Conservation (phyloP, 2,329 filamentous ascomycete species). For the Talaromyces sp. region DNA sequence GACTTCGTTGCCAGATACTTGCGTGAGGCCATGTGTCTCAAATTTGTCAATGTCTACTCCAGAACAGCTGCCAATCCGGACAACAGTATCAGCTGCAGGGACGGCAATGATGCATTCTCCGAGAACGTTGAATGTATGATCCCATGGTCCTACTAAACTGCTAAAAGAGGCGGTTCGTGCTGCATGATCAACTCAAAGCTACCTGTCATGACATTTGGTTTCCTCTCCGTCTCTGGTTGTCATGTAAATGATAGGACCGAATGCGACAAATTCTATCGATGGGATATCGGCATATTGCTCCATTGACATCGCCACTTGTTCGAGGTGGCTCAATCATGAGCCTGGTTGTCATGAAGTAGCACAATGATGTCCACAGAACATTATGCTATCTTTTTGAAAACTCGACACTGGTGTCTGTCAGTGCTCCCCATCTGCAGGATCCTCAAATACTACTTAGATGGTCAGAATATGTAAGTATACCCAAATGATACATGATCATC, state of each 20-base stretch:
- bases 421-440: neutral
- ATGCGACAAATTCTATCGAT: neutral
- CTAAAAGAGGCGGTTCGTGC: constrained; percentile 8
- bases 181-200: constrained; percentile 3
- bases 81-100: neutral
- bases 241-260: neutral
- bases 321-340: neutral
- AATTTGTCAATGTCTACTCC: constrained; percentile 1
- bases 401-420: neutral
- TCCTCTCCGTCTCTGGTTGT: neutral
- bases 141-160: neutral
- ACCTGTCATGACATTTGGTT: constrained; percentile 2
- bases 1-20: neutral
- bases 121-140: neutral
- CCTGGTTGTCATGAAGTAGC: neutral
- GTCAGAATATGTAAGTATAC: neutral
- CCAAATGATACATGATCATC: too few species aligned
- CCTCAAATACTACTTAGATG: neutral
- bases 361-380: neutral
- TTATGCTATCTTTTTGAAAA: neutral
- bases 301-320: neutral
- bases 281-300: constrained; percentile 7
- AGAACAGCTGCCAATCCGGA: neutral
- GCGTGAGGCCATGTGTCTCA: neutral
- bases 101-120: constrained; percentile 3